Evolutionary conservation across 2,329 filamentous ascomycete genomes (phyloP).

Genomic region (Mariannaea sp.): DNA sequence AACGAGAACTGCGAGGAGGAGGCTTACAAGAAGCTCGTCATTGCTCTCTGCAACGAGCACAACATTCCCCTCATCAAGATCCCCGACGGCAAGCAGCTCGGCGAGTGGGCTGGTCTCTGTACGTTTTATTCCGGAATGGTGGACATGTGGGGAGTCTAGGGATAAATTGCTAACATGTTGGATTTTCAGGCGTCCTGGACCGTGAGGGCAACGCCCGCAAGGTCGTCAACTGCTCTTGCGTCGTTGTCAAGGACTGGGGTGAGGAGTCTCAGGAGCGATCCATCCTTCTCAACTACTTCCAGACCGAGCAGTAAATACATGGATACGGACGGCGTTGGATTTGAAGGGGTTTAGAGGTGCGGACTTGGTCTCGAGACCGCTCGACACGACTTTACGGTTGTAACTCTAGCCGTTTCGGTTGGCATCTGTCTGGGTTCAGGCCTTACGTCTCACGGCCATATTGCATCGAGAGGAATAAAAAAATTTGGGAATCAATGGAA

Average conservation of each 20-base stretch:
- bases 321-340: slow-evolving; percentile 40
- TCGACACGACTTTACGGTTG: slow-evolving; percentile 47
- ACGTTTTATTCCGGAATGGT: slow-evolving; percentile 55
- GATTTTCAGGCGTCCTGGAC: slow-evolving; percentile 84
- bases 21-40: slow-evolving; percentile 99
- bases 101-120: slow-evolving; percentile 99
- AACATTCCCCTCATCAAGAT: slow-evolving; percentile 99
- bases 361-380: slow-evolving; percentile 42
- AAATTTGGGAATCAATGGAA: slow-evolving; percentile 43
- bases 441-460: slow-evolving; percentile 42
- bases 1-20: slow-evolving; percentile 99
- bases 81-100: slow-evolving; percentile 98
- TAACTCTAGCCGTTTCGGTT: slow-evolving; percentile 54
- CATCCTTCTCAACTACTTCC: slow-evolving; percentile 99
- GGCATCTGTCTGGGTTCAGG: slow-evolving; percentile 51
- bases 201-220: slow-evolving; percentile 99
- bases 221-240: slow-evolving; percentile 99
- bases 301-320: slow-evolving; percentile 72
- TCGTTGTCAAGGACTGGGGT: slow-evolving; percentile 99
- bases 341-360: slow-evolving; percentile 48
- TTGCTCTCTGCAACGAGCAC: slow-evolving; percentile 98
- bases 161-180: slow-evolving; percentile 39
- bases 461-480: slow-evolving; percentile 49
- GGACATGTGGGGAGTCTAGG: slow-evolving; percentile 1
- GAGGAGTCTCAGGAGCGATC: slow-evolving; percentile 99